phyloP scores from a whole-genome alignment of 129 eudicot genomes.

The Helianthus annuus region HanXRQr2.0-SUNRISE NC_035444.2:38421501-38422000 shows the following conservation, averaged over 20 bases:
- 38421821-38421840: not conserved
- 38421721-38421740: conserved; percentile 33
- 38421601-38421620: conserved; percentile 42
- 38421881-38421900: conserved; percentile 50
- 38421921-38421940: conserved; percentile 46
- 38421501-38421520: not conserved
- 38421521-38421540: not conserved
- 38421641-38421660: conserved; percentile 74
- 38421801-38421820: not conserved
- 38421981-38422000: conserved; percentile 6
- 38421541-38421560: too few species aligned
- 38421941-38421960: conserved; percentile 37
- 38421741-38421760: not conserved
- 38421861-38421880: conserved; percentile 53
- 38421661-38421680: conserved; percentile 72
- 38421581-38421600: not conserved
- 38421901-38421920: conserved; percentile 34
- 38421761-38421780: not conserved
- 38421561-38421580: not conserved
- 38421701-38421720: conserved; percentile 93
- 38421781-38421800: not conserved
- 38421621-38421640: conserved; percentile 77
- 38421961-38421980: not conserved
- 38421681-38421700: conserved; percentile 60
- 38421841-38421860: conserved; percentile 65